A percentile compares a stretch with the other conserved stretches of the same genome.
phyloP scores from a whole-genome alignment of 768 basidiomycete genomes.

The Mycena metata region DNA sequence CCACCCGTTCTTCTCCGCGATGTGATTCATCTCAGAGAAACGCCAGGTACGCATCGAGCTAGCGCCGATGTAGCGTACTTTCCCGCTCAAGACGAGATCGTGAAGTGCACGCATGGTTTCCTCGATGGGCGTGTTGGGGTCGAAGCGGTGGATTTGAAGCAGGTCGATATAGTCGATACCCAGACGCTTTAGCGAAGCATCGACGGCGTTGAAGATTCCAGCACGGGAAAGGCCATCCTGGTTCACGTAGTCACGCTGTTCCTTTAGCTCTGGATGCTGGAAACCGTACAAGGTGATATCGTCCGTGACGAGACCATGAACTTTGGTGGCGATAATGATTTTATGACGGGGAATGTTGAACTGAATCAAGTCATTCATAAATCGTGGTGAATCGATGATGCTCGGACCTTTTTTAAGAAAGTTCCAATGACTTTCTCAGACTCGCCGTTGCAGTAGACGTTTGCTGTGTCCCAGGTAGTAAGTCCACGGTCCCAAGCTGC shows the following conservation, averaged over 20 bases:
- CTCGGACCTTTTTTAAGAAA: conserved; percentile 48
- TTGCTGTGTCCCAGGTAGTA: conserved; percentile 53
- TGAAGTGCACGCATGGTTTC: conserved; percentile 64
- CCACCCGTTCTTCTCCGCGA: conserved; percentile 60
- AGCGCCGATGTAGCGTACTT: conserved; percentile 61
- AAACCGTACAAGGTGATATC: background rate
- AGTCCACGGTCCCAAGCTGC: conserved; percentile 57
- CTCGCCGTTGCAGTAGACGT: conserved; percentile 53
- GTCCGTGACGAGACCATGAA: conserved; percentile 34
- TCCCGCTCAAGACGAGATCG: conserved; percentile 58
- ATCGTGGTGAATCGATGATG: background rate
- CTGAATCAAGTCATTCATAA: conserved; percentile 25
- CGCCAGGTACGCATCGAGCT: conserved; percentile 64
- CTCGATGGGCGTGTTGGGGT: conserved; percentile 48
- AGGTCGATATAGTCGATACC: conserved; percentile 48
- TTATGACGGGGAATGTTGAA: conserved; percentile 44
- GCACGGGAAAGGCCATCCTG: conserved; percentile 43
- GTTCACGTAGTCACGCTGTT: conserved; percentile 41
- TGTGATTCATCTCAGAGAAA: conserved; percentile 58
- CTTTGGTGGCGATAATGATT: conserved; percentile 40
- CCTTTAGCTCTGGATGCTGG: background rate
- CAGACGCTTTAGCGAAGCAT: conserved; percentile 48
- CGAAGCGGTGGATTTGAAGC: conserved; percentile 61
- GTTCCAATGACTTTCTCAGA: conserved; percentile 59
- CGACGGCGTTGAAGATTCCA: conserved; percentile 53